Evolutionary conservation across 2,329 filamentous ascomycete genomes (phyloP).

Genomic region (Volutella citrinella): DNA sequence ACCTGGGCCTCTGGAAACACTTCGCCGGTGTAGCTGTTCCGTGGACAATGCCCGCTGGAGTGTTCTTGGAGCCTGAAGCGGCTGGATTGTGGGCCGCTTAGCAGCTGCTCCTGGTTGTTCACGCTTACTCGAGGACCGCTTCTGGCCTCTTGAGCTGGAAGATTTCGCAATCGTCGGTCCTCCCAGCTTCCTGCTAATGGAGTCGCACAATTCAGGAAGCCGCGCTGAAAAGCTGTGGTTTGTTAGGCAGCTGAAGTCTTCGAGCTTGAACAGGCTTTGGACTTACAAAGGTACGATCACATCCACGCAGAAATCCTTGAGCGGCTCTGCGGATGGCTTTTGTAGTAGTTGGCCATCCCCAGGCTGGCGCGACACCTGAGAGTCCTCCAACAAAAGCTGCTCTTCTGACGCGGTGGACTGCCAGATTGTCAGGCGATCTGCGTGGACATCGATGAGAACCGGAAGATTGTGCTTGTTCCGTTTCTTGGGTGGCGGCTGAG

Average conservation of each 20-base stretch:
- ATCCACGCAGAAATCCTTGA: conserved; percentile 76
- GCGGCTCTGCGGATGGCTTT: conserved; percentile 54
- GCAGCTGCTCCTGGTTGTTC: conserved; percentile 50
- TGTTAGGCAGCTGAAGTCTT: conserved; percentile 30
- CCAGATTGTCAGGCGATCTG: conserved; percentile 81
- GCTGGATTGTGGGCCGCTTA: conserved; percentile 46
- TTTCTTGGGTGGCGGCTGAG: conserved; percentile 45
- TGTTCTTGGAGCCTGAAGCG: conserved; percentile 44
- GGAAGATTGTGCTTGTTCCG: conserved; percentile 61
- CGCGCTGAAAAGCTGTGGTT: conserved; percentile 65
- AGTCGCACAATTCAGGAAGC: conserved; percentile 67
- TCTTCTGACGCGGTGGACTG: conserved; percentile 69
- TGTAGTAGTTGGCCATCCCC: conserved; percentile 36
- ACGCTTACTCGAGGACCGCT: conserved; percentile 38
- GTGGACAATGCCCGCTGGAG: conserved; percentile 62
- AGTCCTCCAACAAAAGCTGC: conserved; percentile 47
- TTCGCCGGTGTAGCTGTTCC: conserved; percentile 52
- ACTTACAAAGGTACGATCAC: conserved; percentile 76
- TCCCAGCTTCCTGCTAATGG: conserved; percentile 72
- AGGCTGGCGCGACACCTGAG: conserved; percentile 35
- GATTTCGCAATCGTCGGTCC: conserved; percentile 62
- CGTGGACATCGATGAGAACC: conserved; percentile 66
- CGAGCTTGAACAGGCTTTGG: background rate
- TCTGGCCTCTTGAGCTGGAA: conserved; percentile 48
- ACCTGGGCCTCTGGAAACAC: conserved; percentile 54